Evolutionary conservation across 2,329 filamentous ascomycete species (phyloP).

Genomic region (Verticillium nubilum): DNA sequence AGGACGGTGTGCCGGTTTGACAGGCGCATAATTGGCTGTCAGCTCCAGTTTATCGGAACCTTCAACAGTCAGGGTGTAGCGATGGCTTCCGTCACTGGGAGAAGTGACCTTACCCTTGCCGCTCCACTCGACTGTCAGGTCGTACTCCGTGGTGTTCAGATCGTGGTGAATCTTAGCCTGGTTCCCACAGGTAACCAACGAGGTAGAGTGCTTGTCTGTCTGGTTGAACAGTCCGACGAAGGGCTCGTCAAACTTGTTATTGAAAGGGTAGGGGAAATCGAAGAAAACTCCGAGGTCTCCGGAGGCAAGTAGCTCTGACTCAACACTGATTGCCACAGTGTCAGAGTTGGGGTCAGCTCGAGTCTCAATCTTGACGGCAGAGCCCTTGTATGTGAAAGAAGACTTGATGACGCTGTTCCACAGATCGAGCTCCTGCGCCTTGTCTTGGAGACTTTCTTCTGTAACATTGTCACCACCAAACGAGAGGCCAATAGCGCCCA

Average conservation of each 20-base stretch:
- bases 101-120: constrained; percentile 24
- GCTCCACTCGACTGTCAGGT: constrained; percentile 31
- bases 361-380: constrained; percentile 34
- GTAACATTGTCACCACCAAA: constrained; percentile 32
- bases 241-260: constrained; percentile 48
- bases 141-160: constrained; percentile 36
- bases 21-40: constrained; percentile 25
- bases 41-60: constrained; percentile 20
- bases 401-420: constrained; percentile 40
- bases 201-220: constrained; percentile 36
- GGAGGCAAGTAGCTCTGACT: constrained; percentile 31
- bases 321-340: constrained; percentile 35
- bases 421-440: constrained; percentile 39
- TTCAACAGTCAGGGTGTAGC: constrained; percentile 30
- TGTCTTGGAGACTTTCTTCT: constrained; percentile 32
- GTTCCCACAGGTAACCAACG: constrained; percentile 18
- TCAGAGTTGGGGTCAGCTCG: constrained; percentile 39
- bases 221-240: constrained; percentile 47
- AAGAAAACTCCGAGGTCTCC: constrained; percentile 40
- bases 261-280: constrained; percentile 44
- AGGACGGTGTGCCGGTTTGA: constrained; percentile 13
- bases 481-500: constrained; percentile 40
- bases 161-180: constrained; percentile 35
- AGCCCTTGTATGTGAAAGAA: constrained; percentile 34
- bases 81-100: constrained; percentile 30